Evolutionary conservation across 2,329 filamentous ascomycete species (phyloP), one percentile per base, ranked within the genome.

Genomic region (Trichothecium roseum): DNA sequence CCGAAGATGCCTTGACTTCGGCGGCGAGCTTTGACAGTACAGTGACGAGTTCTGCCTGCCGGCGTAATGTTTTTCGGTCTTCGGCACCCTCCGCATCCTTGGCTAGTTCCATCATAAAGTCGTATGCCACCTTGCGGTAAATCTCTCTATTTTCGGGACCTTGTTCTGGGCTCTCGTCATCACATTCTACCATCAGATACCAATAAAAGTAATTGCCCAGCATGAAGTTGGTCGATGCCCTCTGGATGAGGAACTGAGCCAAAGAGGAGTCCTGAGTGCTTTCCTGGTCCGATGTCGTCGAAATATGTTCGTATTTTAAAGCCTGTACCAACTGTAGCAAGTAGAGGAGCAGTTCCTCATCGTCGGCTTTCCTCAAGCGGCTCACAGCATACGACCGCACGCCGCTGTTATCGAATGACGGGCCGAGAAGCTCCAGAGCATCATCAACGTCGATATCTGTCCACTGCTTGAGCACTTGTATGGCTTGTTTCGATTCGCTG

Each of bases 171-270:
- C 82, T 87, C 40, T 70, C 67, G 54, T 95, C 89, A 47, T 93
- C 86, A 46, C 88, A 93, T 60, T 98, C 93, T 2, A 98, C 91
- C 79, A 95, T 95, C 3, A 98, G 69, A 56, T 96, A 98, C 91
- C 91, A 98, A 56, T 95, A 85, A 36, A 98, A 76, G 59, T 93
- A 94, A 54, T 94, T 98, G 20, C 89, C 91, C 2, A 98, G 71
- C 40, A 83, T 81, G 50, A 95, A 84, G 51, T 94, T 96, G 42
- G 81, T 78, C 12, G 84, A 82, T 4, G 91, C 93, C 26, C 91
- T 76, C 2, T 83, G 77, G 37, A 98, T 91, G 3, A 98, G 68
- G 52, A 98, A 98, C 17, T 75, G 77, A 3, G 88, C 89, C 5
- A 98, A 66, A 0, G 88, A 94, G 0, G 88, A 94, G 48, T 91